Conservation (phyloP, 2,329 filamentous ascomycete genomes). For the Diaporthe longicolla region DNA sequence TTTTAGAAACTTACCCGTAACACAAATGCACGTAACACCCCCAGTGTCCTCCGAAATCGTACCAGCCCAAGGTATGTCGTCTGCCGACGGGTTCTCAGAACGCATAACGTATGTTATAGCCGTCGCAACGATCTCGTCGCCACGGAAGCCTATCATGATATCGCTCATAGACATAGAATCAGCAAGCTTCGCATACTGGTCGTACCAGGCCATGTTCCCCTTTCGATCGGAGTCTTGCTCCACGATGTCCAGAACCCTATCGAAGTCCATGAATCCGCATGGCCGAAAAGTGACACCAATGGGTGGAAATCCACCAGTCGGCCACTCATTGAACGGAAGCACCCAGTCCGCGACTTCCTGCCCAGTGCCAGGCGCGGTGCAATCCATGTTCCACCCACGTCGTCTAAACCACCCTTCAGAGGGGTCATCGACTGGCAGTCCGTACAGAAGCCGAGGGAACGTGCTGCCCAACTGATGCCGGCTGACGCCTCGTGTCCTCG, state of each 20-base stretch:
- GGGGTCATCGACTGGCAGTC: constrained; percentile 60
- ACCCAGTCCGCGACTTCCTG: constrained; percentile 68
- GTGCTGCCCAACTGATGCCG: constrained; percentile 70
- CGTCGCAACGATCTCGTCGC: constrained; percentile 63
- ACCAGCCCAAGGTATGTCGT: constrained; percentile 70
- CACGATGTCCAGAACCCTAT: constrained; percentile 64
- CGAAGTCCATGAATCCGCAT: constrained; percentile 62
- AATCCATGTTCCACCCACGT: constrained; percentile 67
- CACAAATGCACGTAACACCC: constrained; percentile 73
- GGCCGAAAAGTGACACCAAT: constrained; percentile 59
- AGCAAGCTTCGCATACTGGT: constrained; percentile 68
- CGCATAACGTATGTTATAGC: constrained; percentile 68
- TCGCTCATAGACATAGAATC: constrained; percentile 64
- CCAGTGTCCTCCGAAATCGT: constrained; percentile 66
- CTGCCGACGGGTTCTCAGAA: constrained; percentile 60
- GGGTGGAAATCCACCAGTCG: constrained; percentile 56
- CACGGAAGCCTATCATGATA: constrained; percentile 67
- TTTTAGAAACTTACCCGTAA: constrained; percentile 61
- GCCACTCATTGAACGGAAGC: constrained; percentile 65
- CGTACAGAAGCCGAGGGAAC: constrained; percentile 71
- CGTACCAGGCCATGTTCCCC: constrained; percentile 69
- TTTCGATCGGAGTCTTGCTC: constrained; percentile 62
- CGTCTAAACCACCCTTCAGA: constrained; percentile 67
- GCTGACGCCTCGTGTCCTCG: constrained; percentile 64
- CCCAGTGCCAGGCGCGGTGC: constrained; percentile 60